Conservation (phyloP, 1,284 basidiomycete genomes). For the Ceratobasidium sp. region DNA sequence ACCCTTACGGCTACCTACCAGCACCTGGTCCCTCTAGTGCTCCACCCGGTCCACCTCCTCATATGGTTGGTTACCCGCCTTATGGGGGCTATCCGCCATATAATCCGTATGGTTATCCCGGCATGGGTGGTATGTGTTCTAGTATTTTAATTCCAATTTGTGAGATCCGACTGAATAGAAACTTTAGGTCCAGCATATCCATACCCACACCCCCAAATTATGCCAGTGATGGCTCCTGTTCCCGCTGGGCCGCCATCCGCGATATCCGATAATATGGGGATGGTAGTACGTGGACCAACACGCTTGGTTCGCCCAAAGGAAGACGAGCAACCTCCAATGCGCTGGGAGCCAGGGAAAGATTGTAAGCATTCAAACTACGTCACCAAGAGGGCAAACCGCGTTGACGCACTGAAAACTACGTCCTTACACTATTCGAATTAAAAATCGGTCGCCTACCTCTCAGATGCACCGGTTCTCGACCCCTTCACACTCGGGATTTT, state of each 20-base stretch:
- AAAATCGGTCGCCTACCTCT: background rate
- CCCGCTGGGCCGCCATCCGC: conserved; percentile 23
- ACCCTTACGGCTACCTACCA: conserved; percentile 23
- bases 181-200: conserved; percentile 7
- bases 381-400: background rate
- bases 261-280: conserved; percentile 26
- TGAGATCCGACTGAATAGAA: background rate
- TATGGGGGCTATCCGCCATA: conserved; percentile 22
- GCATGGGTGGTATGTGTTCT: conserved; percentile 1
- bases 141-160: background rate
- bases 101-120: conserved; percentile 28
- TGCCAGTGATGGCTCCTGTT: conserved; percentile 8
- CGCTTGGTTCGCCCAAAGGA: conserved; percentile 26
- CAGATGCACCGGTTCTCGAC: conserved; percentile 44
- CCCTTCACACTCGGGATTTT: conserved; percentile 40
- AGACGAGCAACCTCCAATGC: conserved; percentile 34
- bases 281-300: conserved; percentile 14
- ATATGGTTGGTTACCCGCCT: conserved; percentile 14
- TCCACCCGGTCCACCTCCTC: conserved; percentile 18
- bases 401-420: background rate
- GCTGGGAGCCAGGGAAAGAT: conserved; percentile 38
- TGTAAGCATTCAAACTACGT: conserved; percentile 6
- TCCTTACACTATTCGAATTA: background rate
- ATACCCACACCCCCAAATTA: conserved; percentile 30
- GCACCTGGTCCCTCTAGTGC: conserved; percentile 1